Evolutionary conservation across 306 rosid genomes (phyloP).

Genomic region (Astragalus glycyphyllos): DNA sequence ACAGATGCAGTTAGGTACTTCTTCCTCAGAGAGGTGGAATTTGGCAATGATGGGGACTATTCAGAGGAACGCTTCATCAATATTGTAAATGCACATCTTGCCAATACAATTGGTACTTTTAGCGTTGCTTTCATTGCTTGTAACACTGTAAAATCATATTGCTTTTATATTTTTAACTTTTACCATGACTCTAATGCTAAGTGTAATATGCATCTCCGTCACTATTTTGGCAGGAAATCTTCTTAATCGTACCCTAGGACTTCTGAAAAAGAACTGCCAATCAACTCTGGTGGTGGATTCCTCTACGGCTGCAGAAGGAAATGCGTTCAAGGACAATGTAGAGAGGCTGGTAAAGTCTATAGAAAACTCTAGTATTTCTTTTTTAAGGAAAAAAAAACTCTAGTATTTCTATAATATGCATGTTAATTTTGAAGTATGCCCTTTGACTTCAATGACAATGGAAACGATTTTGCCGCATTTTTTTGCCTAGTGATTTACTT

Average conservation of each 20-base stretch:
- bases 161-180: background rate
- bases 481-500: no score
- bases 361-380: slow-evolving; percentile 3
- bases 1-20: slow-evolving; percentile 94
- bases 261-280: slow-evolving; percentile 86
- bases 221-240: slow-evolving; percentile 79
- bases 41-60: slow-evolving; percentile 94
- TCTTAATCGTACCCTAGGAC: slow-evolving; percentile 91
- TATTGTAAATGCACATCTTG: slow-evolving; percentile 95
- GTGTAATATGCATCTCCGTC: slow-evolving; percentile 7
- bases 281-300: slow-evolving; percentile 84
- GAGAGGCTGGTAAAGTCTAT: slow-evolving; percentile 65
- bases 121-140: slow-evolving; percentile 25
- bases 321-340: slow-evolving; percentile 67
- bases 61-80: slow-evolving; percentile 93
- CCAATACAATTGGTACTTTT: slow-evolving; percentile 83
- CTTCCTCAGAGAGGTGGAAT: slow-evolving; percentile 94
- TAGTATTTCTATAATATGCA: slow-evolving; percentile 13
- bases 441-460: no score
- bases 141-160: slow-evolving; percentile 30
- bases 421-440: background rate
- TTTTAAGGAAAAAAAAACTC: no score
- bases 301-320: slow-evolving; percentile 74
- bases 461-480: no score
- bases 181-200: slow-evolving; percentile 26